Evolutionary conservation across 805 yeast species (phyloP), one percentile per base, ranked within the genome.

Genomic region (Hanseniaspora occidentalis): DNA sequence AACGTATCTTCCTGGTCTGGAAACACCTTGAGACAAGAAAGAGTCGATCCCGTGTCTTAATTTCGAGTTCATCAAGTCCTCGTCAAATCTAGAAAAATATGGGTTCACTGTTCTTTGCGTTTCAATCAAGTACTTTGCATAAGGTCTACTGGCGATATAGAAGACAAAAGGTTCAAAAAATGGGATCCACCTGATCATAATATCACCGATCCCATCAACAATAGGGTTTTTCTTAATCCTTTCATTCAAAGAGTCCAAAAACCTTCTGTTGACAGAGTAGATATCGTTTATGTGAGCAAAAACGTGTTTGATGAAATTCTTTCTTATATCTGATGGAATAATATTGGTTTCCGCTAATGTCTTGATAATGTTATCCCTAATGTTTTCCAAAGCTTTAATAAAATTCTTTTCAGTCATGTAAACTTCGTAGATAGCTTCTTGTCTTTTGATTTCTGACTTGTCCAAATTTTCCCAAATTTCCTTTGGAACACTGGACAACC

Each of bases 1-100:
- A 47, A 94, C 95, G 61, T 92, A 92, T 49, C 97, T 70, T 8
- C 96, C 97, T 24, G 96, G 86, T 57, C 98, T 74, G 13, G 96
- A 86, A 2, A 95, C 88, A 39, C 97, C 96, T 54, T 89, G 94
- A 6, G 95, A 84, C 47, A 92, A 69, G 53, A 86, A 92, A 0
- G 97, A 92, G 20, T 89, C 83, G 40, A 92, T 77, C 60, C 94
- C 96, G 43, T 60, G 64, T 42, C 64, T 53, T 36, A 60, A 43
- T 11, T 58, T 48, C 17, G 63, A 89, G 75, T 61, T 86, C 84
- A 52, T 95, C 73, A 27, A 85, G 75, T 64, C 96, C 53, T 84
- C 95, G 43, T 89, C 84, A 58, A 92, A 92, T 53, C 92, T 67
- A n/a, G 94, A 88, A 65, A 92, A 89, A 45, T 82, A 73, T 37